Percentiles rank a stretch among this genome's conserved stretches.
Conservation (phyloP, 108 stramenopile genomes). For the Pseudonitzschia delicatissima region DNA sequence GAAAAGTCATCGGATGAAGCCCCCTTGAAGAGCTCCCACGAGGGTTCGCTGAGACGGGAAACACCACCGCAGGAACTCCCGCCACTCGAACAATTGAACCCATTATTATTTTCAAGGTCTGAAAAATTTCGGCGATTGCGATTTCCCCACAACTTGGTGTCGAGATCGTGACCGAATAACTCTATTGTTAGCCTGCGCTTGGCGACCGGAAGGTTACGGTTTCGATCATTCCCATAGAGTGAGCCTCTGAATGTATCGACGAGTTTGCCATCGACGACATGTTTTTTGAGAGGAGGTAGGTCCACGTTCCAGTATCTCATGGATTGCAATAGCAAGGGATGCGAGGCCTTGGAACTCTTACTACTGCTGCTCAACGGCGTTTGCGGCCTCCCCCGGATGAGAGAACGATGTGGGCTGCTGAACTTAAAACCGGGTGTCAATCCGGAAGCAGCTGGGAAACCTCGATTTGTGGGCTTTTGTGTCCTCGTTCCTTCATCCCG, state of each 20-base stretch:
- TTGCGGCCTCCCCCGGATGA: too few relatives aligned
- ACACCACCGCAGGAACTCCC: not conserved
- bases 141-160: not conserved
- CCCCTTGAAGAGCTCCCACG: not conserved
- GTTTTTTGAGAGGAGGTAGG: slow-evolving; percentile 18
- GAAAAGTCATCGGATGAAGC: not conserved
- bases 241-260: slow-evolving; percentile 11
- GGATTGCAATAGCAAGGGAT: not conserved
- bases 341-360: too few relatives aligned
- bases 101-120: not conserved
- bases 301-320: slow-evolving; percentile 28
- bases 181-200: slow-evolving; percentile 30
- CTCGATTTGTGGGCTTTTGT: too few relatives aligned
- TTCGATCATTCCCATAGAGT: not conserved
- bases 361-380: too few relatives aligned
- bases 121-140: not conserved
- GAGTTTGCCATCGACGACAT: slow-evolving; percentile 19
- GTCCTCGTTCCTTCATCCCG: too few relatives aligned
- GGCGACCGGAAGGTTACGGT: not conserved
- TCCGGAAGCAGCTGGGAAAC: too few relatives aligned
- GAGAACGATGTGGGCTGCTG: too few relatives aligned
- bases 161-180: slow-evolving; percentile 7
- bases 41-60: not conserved
- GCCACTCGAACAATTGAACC: not conserved
- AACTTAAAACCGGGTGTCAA: too few relatives aligned